Percentiles rank a stretch among this genome's conserved stretches.
These are phyloP conservation scores for Melanomma pulvis-pyrius DNA, from an alignment of 495 filamentous ascomycete genomes.

Conservation along the genomic window DNA sequence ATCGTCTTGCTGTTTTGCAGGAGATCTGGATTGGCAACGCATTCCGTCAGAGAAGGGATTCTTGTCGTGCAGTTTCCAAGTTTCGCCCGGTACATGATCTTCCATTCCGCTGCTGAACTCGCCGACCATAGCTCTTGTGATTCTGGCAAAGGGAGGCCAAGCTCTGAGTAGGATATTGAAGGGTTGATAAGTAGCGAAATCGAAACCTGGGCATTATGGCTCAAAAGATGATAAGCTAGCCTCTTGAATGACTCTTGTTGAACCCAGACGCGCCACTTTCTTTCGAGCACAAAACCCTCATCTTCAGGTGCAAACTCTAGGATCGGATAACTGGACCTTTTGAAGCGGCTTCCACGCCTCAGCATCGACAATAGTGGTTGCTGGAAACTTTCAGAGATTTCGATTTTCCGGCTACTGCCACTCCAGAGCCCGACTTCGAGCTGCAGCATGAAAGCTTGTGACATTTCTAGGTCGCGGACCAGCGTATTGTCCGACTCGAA, in stretches of 20 bases:
- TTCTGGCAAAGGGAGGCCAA: constrained; percentile 61
- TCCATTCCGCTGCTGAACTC: constrained; percentile 59
- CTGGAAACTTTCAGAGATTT: constrained; percentile 65
- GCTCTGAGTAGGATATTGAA: constrained; percentile 65
- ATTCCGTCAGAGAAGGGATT: constrained; percentile 14
- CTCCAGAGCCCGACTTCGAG: constrained; percentile 68
- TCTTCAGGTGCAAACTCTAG: constrained; percentile 52
- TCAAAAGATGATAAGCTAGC: constrained; percentile 59
- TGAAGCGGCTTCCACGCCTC: constrained; percentile 46
- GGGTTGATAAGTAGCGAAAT: constrained; percentile 61
- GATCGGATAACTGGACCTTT: constrained; percentile 52
- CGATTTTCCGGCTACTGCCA: constrained; percentile 67
- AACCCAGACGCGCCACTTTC: constrained; percentile 64
- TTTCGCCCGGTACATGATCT: constrained; percentile 50
- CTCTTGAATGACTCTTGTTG: constrained; percentile 44
- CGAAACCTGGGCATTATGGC: constrained; percentile 61
- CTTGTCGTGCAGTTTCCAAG: constrained; percentile 36
- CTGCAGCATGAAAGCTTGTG: constrained; percentile 59
- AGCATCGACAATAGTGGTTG: constrained; percentile 56
- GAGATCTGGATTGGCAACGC: constrained; percentile 7
- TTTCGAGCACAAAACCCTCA: constrained; percentile 52
- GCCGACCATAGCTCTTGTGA: constrained; percentile 61
- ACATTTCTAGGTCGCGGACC: constrained; percentile 56
- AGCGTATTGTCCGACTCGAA: constrained; percentile 63
- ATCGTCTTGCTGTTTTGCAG: too few species aligned